Percentiles rank a stretch among this genome's conserved stretches.
Conservation (phyloP, 768 basidiomycete species). For the Rhodotorula graminis region DNA sequence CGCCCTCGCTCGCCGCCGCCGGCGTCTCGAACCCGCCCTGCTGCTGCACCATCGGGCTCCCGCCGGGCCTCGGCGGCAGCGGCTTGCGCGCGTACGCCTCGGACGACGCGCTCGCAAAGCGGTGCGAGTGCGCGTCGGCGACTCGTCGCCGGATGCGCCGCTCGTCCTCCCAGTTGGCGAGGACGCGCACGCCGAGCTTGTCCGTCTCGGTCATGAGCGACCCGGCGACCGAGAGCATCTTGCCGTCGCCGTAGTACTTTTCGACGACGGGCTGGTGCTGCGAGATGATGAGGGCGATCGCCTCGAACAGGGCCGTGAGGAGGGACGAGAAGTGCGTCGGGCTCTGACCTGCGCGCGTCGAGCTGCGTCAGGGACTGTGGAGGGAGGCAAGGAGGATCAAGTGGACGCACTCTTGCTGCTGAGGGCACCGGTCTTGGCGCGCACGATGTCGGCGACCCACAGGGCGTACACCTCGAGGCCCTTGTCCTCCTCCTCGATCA, state of each 20-base stretch:
- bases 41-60: slow-evolving; percentile 15
- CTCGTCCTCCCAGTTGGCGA: slow-evolving; percentile 89
- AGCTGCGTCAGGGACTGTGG: background rate
- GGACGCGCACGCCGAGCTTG: slow-evolving; percentile 65
- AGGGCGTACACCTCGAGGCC: slow-evolving; percentile 86
- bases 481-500: slow-evolving; percentile 86
- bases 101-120: background rate
- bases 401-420: slow-evolving; percentile 28
- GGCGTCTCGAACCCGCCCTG: slow-evolving; percentile 16
- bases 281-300: slow-evolving; percentile 89
- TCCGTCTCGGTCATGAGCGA: slow-evolving; percentile 81
- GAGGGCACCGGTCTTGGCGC: slow-evolving; percentile 25
- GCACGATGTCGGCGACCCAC: slow-evolving; percentile 62
- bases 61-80: background rate
- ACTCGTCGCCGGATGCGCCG: slow-evolving; percentile 46
- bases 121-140: background rate
- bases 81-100: background rate
- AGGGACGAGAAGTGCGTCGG: slow-evolving; percentile 85
- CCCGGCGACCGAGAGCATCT: slow-evolving; percentile 71
- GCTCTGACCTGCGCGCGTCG: slow-evolving; percentile 64
- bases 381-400: background rate
- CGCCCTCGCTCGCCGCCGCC: slow-evolving; percentile 49
- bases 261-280: slow-evolving; percentile 97
- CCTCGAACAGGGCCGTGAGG: slow-evolving; percentile 87
- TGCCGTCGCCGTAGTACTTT: slow-evolving; percentile 88